Percentiles rank a stretch among this genome's conserved stretches.
phyloP scores from a whole-genome alignment of 306 rosid genomes.

The Sesbania bispinosa region DNA sequence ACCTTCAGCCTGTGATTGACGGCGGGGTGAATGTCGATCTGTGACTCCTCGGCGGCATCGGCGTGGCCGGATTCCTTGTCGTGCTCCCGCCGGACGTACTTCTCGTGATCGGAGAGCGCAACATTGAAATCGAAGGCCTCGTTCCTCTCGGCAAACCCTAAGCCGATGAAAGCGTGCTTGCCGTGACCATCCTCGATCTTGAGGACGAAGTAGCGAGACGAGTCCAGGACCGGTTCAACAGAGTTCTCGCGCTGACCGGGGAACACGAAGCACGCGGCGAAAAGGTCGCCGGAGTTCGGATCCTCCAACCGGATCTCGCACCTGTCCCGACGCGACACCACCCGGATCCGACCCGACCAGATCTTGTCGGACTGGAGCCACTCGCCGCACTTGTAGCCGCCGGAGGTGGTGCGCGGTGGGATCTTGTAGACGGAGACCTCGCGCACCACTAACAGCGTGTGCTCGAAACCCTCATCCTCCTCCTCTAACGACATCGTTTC shows the following conservation, averaged over 20 bases:
- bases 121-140: conserved; percentile 99
- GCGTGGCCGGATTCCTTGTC: conserved; percentile 56
- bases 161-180: conserved; percentile 88
- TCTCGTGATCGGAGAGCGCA: conserved; percentile 94
- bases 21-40: conserved; percentile 89
- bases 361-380: conserved; percentile 94
- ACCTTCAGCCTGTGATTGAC: conserved; percentile 94
- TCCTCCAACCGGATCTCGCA: conserved; percentile 96
- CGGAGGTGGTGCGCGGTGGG: conserved; percentile 78
- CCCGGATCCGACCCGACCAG: conserved; percentile 90
- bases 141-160: conserved; percentile 87
- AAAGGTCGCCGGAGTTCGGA: conserved; percentile 21
- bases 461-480: conserved; percentile 88
- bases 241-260: conserved; percentile 88
- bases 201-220: conserved; percentile 92
- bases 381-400: conserved; percentile 95
- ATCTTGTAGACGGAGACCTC: conserved; percentile 86
- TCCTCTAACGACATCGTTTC: conserved; percentile 86
- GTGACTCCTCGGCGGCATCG: conserved; percentile 48
- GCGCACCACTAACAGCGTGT: conserved; percentile 48
- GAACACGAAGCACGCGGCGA: conserved; percentile 21
- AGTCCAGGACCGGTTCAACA: conserved; percentile 90
- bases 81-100: conserved; percentile 73
- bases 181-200: conserved; percentile 97
- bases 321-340: conserved; percentile 72